Base-by-base conservation (phyloP, 345 rosid species). In the Durio zibethinus region DNA sequence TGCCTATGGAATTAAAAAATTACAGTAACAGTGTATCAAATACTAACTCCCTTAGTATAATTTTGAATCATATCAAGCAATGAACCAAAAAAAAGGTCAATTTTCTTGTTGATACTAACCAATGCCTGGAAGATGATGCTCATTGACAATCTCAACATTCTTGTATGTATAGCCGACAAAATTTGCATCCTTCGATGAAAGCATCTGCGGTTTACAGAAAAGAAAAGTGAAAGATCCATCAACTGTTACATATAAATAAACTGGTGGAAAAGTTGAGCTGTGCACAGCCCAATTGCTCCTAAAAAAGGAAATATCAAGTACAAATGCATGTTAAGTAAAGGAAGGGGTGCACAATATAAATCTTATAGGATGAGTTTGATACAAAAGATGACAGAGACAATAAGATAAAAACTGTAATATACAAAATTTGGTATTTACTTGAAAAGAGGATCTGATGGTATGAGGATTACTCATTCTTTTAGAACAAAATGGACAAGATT, bases 91-190 rank as follows among this genome's bases (percentile, higher is more conserved):
- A 70, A 16, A 15, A 0, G 18, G 61, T 71, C 43, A 18, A 31
- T 20, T 15, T 48, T 31, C 10, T 50, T 31, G 12, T 25, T 59
- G 53, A 73, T 73, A 83, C 84, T 45, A 25, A 92, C 97, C 94
- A 86, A 92, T 89, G 63, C 97, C 97, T 72, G 93, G 87, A 52
- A 88, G 88, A 82, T 89, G 93, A 71, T 90, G 87, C 77, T 90
- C 91, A 71, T 90, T 88, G 78, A 92, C 93, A 14, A 92, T 89
- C 83, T 92, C 97, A 59, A 90, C 87, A 80, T 90, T 90, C 81
- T 92, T 92, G 82, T 90, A 92, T 40, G 94, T 89, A 82, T 92
- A 92, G 20, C 97, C 97, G 54, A 92, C 87, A 74, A 92, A 92
- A 81, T 92, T 90, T 10, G 85, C 78, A 82, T 92, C 94, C 84